Conservation (phyloP, 306 rosid genomes). For the Trichosanthes truncata region DNA sequence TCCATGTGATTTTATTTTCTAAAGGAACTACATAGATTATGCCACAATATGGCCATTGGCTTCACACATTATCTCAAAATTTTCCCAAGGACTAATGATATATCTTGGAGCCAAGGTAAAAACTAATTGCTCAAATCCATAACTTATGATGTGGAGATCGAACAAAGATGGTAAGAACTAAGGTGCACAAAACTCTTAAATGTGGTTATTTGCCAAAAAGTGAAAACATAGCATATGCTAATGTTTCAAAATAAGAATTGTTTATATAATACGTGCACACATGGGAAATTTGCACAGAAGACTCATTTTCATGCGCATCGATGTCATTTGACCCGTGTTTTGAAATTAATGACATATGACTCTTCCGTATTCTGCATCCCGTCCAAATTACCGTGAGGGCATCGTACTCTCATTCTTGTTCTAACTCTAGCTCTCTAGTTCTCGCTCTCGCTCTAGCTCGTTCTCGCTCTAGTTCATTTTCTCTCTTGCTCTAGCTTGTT, state of each 20-base stretch:
- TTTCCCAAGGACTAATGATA: neutral
- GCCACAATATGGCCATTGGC: neutral
- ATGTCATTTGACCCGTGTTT: too few relatives aligned
- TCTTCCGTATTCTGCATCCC: too few relatives aligned
- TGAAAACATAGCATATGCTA: neutral
- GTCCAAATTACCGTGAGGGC: too few relatives aligned
- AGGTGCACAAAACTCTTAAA: neutral
- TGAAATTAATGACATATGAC: too few relatives aligned
- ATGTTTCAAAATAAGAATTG: neutral
- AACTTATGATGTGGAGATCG: neutral
- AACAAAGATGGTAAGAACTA: neutral
- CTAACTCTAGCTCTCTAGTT: too few relatives aligned
- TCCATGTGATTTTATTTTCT: neutral
- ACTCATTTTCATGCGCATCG: too few relatives aligned
- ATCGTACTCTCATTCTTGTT: too few relatives aligned
- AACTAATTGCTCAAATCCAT: neutral
- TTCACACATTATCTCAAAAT: neutral
- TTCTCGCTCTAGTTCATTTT: too few relatives aligned
- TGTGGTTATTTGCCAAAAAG: neutral
- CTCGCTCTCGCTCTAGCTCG: too few relatives aligned
- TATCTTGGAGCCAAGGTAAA: neutral
- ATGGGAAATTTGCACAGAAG: too few relatives aligned
- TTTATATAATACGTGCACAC: neutral
- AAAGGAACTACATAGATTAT: neutral
- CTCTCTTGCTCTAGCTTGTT: too few relatives aligned